Percentiles rank a stretch among this genome's conserved stretches.
These are phyloP conservation scores for Pleurotus salmoneostramineus DNA, from an alignment of 768 basidiomycete genomes.

Conservation along the genomic window DNA sequence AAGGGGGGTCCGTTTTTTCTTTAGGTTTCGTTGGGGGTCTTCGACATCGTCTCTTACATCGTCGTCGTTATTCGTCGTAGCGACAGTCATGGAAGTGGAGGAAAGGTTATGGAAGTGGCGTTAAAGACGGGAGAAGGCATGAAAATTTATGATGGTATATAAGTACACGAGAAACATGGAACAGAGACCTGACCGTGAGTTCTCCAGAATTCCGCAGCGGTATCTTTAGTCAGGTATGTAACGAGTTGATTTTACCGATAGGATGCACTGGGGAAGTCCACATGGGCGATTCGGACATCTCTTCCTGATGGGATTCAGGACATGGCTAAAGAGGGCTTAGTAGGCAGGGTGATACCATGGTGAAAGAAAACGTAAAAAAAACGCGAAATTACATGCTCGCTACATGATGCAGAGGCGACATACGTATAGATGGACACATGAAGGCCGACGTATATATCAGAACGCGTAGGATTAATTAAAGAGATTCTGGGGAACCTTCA, in stretches of 20 bases:
- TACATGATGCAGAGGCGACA: no score
- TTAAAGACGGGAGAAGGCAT: not conserved
- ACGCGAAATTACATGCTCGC: no score
- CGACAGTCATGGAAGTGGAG: not conserved
- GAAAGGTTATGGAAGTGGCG: not conserved
- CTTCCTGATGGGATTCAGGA: no score
- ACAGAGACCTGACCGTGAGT: conserved; percentile 33
- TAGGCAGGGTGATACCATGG: no score
- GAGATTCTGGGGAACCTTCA: conserved; percentile 79
- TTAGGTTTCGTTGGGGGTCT: not conserved
- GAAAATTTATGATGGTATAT: no score
- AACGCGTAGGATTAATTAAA: conserved; percentile 81
- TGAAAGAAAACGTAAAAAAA: no score
- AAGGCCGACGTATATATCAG: conserved; percentile 55
- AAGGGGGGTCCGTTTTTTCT: conserved; percentile 21
- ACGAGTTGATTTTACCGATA: conserved; percentile 74
- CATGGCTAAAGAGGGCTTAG: no score
- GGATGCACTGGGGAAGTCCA: conserved; percentile 53
- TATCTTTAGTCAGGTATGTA: conserved; percentile 80
- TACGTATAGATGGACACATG: no score
- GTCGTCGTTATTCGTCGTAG: not conserved
- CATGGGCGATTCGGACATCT: no score
- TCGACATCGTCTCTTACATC: not conserved
- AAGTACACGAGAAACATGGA: no score
- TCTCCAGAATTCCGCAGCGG: conserved; percentile 77